Conservation (phyloP, 148 eudicot genomes). For the Amaranthus palmeri region DNA sequence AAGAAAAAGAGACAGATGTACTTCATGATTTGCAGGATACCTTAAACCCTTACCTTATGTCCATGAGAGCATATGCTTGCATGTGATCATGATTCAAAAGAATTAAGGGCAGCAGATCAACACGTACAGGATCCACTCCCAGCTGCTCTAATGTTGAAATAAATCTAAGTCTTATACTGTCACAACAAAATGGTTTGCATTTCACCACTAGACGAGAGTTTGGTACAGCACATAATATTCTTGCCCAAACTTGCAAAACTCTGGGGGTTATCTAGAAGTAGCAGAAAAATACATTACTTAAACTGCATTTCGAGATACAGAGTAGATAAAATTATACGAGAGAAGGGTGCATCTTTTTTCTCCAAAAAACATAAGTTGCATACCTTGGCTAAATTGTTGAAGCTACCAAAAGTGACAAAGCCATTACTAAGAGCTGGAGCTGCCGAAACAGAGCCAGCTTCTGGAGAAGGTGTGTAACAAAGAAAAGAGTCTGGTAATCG, state of each 20-base stretch:
- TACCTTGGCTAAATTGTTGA: slow-evolving; percentile 98
- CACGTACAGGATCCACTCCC: slow-evolving; percentile 85
- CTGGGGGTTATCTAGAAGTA: slow-evolving; percentile 72
- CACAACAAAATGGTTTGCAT: slow-evolving; percentile 95
- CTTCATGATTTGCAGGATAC: not conserved
- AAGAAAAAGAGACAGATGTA: not conserved
- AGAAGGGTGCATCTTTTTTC: not conserved
- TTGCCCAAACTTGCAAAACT: slow-evolving; percentile 96
- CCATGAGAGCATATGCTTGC: slow-evolving; percentile 99
- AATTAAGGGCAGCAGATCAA: slow-evolving; percentile 91
- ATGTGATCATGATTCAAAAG: slow-evolving; percentile 97
- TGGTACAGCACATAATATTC: slow-evolving; percentile 85
- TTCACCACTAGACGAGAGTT: slow-evolving; percentile 92
- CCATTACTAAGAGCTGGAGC: slow-evolving; percentile 92
- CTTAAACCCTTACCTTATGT: slow-evolving; percentile 57
- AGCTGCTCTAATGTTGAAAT: slow-evolving; percentile 80
- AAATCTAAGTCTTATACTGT: slow-evolving; percentile 78
- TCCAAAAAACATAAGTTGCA: not conserved
- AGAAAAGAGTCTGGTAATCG: slow-evolving; percentile 83
- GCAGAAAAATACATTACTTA: slow-evolving; percentile 2
- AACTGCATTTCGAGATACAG: not conserved
- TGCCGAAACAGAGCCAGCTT: slow-evolving; percentile 75
- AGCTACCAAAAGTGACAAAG: slow-evolving; percentile 90
- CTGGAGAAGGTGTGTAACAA: slow-evolving; percentile 97
- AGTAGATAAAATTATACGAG: not conserved